Evolutionary conservation across 2,329 filamentous ascomycete genomes (phyloP).

Genomic region (Penicillium sp.): DNA sequence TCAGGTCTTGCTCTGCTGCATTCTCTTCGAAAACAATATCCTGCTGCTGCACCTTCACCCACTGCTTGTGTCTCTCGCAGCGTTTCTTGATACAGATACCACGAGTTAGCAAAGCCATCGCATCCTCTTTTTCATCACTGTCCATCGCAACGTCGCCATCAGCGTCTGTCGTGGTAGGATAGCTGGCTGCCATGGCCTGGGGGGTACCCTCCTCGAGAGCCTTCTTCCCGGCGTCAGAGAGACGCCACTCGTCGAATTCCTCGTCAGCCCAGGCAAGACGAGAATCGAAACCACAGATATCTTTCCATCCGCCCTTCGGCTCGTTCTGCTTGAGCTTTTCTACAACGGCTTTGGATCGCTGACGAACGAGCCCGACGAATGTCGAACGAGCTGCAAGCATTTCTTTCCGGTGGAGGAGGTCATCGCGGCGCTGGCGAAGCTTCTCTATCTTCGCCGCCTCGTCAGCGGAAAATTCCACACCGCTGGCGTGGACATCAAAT

Average conservation of each 20-base stretch:
- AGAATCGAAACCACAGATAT: constrained; percentile 54
- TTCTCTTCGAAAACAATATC: constrained; percentile 50
- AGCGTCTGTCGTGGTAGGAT: constrained; percentile 31
- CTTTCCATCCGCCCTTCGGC: constrained; percentile 52
- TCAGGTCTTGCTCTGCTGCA: constrained; percentile 44
- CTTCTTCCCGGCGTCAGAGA: constrained; percentile 42
- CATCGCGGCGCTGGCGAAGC: constrained; percentile 39
- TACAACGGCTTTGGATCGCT: constrained; percentile 46
- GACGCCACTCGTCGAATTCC: constrained; percentile 53
- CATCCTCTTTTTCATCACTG: constrained; percentile 33
- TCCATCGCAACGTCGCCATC: constrained; percentile 44
- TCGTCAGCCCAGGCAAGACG: constrained; percentile 53
- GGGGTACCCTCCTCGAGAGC: constrained; percentile 45
- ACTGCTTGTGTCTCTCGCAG: constrained; percentile 53
- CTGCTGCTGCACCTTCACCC: constrained; percentile 52
- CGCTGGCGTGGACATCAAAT: constrained; percentile 35
- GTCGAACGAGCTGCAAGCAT: constrained; percentile 48
- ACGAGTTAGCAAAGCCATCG: constrained; percentile 40
- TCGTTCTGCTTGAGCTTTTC: constrained; percentile 51
- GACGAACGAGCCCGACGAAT: constrained; percentile 48
- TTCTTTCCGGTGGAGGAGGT: constrained; percentile 42
- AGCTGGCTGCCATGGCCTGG: constrained; percentile 36
- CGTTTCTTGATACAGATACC: constrained; percentile 54
- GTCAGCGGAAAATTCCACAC: constrained; percentile 41
- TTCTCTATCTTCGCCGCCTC: constrained; percentile 46